Conservation (phyloP, 306 rosid genomes). For the Malus sylvestris region DNA sequence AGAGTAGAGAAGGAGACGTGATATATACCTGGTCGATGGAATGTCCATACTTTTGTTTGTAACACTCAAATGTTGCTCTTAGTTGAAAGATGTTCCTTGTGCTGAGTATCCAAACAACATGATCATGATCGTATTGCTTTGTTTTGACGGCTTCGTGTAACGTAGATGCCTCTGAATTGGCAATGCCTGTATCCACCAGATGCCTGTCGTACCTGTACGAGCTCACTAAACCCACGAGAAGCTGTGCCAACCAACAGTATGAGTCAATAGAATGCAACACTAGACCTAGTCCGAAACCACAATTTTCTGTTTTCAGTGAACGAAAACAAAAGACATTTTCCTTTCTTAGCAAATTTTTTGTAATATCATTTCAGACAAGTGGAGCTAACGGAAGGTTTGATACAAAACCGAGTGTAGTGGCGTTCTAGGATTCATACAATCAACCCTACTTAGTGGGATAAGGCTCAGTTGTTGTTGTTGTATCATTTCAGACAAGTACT, state of each 20-base stretch:
- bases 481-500: background rate
- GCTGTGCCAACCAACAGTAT: slow-evolving; percentile 32
- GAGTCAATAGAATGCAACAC: slow-evolving; percentile 2
- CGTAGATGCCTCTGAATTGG: slow-evolving; percentile 52
- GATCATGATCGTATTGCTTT: slow-evolving; percentile 54
- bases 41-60: slow-evolving; percentile 48
- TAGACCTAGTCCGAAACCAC: background rate
- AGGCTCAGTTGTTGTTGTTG: rapidly evolving
- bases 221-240: slow-evolving; percentile 69
- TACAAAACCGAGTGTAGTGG: rapidly evolving
- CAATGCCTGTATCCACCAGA: slow-evolving; percentile 39
- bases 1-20: background rate
- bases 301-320: background rate
- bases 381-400: too few relatives aligned
- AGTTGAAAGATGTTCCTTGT: slow-evolving; percentile 85
- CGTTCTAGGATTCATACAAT: too few relatives aligned
- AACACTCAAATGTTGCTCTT: slow-evolving; percentile 60
- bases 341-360: background rate
- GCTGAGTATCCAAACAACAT: slow-evolving; percentile 63
- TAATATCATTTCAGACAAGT: background rate
- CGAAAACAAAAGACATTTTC: background rate
- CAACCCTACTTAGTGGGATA: too few relatives aligned
- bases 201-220: slow-evolving; percentile 72
- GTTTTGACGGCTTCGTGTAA: slow-evolving; percentile 56
- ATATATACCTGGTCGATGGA: slow-evolving; percentile 52